Percentiles rank a stretch among this genome's conserved stretches.
Conservation (phyloP, 225 moss, liverwort and hornwort species). For the Physcomitrium patens region DNA sequence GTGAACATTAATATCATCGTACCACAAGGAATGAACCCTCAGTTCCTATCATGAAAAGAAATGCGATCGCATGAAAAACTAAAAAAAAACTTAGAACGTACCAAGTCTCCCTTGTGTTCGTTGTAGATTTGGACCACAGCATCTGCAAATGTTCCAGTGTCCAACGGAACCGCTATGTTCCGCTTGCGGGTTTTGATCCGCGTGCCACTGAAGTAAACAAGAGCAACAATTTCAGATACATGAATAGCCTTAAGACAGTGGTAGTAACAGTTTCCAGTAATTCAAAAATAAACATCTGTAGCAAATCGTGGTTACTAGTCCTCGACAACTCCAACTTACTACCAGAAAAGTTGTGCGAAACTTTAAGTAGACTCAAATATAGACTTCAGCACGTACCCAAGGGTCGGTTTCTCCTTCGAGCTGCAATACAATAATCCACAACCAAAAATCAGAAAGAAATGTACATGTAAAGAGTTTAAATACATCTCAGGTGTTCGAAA, state of each 20-base stretch:
- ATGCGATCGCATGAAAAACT: background rate
- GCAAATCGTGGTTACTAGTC: too few relatives aligned
- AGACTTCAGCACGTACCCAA: conserved; percentile 10
- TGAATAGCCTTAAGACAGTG: too few relatives aligned
- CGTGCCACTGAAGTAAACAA: conserved; percentile 56
- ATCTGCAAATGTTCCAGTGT: conserved; percentile 86
- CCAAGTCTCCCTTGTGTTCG: conserved; percentile 82
- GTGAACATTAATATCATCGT: background rate
- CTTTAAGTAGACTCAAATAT: background rate
- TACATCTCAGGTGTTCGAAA: too few relatives aligned
- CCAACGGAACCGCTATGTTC: conserved; percentile 95
- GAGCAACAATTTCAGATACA: background rate
- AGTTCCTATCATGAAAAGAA: background rate
- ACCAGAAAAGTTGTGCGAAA: background rate
- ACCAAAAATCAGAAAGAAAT: background rate
- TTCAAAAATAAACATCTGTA: too few relatives aligned
- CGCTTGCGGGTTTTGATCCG: conserved; percentile 96
- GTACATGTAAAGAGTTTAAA: background rate
- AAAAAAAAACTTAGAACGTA: conserved; percentile 5
- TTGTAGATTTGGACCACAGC: conserved; percentile 76
- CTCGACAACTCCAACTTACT: background rate
- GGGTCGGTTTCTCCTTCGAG: conserved; percentile 32
- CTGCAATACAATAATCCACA: background rate
- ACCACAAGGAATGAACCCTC: background rate
- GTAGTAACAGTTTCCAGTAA: background rate